Percentiles rank a stretch among this genome's conserved stretches.
Evolutionary conservation across 2,329 filamentous ascomycete genomes (phyloP).

Genomic region (Xylariaceae sp.): DNA sequence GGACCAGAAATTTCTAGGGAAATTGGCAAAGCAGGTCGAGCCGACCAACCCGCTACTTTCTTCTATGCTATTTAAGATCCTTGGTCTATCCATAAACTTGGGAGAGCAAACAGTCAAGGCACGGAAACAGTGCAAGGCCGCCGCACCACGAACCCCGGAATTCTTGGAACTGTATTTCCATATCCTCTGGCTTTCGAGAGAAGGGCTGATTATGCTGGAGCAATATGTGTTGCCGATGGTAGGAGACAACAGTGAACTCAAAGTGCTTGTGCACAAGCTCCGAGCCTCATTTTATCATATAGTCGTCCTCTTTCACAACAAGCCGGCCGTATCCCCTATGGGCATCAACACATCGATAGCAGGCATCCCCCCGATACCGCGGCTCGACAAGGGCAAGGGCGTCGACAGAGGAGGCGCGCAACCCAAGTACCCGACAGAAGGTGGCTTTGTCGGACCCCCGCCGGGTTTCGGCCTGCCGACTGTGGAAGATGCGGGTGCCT

Average conservation of each 20-base stretch:
- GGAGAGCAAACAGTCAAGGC: slow-evolving; percentile 78
- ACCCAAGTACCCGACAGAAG: slow-evolving; percentile 47
- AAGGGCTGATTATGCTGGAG: slow-evolving; percentile 84
- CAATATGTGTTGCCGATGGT: slow-evolving; percentile 83
- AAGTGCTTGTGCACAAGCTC: slow-evolving; percentile 85
- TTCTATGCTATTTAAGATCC: slow-evolving; percentile 79
- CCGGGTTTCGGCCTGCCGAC: slow-evolving; percentile 45
- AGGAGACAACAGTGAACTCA: slow-evolving; percentile 71
- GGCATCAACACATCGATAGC: slow-evolving; percentile 42
- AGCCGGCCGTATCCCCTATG: slow-evolving; percentile 66
- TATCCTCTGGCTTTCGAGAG: slow-evolving; percentile 91
- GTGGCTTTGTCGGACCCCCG: slow-evolving; percentile 52
- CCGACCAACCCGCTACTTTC: slow-evolving; percentile 74
- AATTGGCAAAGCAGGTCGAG: slow-evolving; percentile 75
- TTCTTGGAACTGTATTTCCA: slow-evolving; percentile 78
- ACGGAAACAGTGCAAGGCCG: slow-evolving; percentile 75
- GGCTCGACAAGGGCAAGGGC: slow-evolving; percentile 45
- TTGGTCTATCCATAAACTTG: slow-evolving; percentile 84
- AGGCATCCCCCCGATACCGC: slow-evolving; percentile 15
- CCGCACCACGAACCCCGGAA: slow-evolving; percentile 70
- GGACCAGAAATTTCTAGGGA: slow-evolving; percentile 93
- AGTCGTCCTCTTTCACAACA: slow-evolving; percentile 93
- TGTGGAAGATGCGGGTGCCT: slow-evolving; percentile 53
- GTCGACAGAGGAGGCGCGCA: slow-evolving; percentile 43
- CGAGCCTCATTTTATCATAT: slow-evolving; percentile 94